phyloP scores from a whole-genome alignment of 148 eudicot genomes.

The Rhododendron kiyosumense region DNA sequence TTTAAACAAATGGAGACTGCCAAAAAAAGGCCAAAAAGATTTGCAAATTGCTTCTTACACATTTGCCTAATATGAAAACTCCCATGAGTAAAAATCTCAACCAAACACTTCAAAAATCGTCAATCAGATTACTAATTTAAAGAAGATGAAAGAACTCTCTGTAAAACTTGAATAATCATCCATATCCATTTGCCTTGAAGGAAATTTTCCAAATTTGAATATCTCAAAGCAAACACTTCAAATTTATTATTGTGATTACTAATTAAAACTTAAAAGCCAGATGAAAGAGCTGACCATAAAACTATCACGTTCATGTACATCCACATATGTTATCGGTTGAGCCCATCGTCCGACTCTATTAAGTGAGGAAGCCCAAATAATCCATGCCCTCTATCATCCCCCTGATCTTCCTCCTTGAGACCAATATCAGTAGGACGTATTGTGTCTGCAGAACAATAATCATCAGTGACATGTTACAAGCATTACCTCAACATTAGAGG shows the following conservation, averaged over 20 bases:
- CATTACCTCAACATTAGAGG: slow-evolving; percentile 1
- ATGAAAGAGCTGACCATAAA: slow-evolving; percentile 55
- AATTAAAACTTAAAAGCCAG: not conserved
- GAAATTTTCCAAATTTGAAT: not conserved
- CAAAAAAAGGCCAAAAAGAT: not conserved
- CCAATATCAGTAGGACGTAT: slow-evolving; percentile 80
- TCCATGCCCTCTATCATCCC: slow-evolving; percentile 87
- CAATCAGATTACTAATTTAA: not conserved
- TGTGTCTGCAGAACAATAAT: slow-evolving; percentile 48
- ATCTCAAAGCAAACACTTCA: slow-evolving; percentile 2
- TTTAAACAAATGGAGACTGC: not conserved
- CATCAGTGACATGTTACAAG: slow-evolving; percentile 2
- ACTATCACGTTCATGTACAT: slow-evolving; percentile 58
- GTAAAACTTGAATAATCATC: not conserved
- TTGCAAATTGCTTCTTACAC: not conserved
- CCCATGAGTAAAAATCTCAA: not conserved
- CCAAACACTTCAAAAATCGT: not conserved
- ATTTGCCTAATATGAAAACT: not conserved
- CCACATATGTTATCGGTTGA: slow-evolving; percentile 86
- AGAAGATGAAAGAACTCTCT: not conserved
- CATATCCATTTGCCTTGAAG: not conserved
- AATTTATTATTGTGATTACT: not conserved
- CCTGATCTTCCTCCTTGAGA: slow-evolving; percentile 51
- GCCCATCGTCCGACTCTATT: slow-evolving; percentile 75
- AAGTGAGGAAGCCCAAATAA: slow-evolving; percentile 45